These are phyloP conservation scores for Kondoa subrosea DNA, from an alignment of 768 basidiomycete species.

Conservation along the genomic window DNA sequence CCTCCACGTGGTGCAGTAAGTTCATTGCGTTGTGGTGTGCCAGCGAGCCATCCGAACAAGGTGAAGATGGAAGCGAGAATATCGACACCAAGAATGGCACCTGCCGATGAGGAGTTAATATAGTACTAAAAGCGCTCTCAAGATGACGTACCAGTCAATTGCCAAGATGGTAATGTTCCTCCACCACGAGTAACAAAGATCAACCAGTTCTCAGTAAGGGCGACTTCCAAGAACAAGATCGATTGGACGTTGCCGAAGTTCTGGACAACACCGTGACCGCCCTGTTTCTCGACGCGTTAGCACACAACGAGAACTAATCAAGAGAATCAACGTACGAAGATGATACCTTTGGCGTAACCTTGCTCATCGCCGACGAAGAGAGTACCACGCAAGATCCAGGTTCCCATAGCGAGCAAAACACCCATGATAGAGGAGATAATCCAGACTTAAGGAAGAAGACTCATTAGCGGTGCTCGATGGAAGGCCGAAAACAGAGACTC, in stretches of 20 bases:
- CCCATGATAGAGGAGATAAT: constrained; percentile 16
- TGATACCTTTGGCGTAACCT: constrained; percentile 33
- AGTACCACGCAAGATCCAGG: constrained; percentile 39
- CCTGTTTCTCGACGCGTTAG: too few relatives aligned
- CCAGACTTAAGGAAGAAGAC: neutral
- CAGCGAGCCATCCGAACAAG: constrained; percentile 37
- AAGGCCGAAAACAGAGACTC: constrained; percentile 36
- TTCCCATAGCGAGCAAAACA: constrained; percentile 36
- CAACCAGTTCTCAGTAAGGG: constrained; percentile 38
- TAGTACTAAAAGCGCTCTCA: neutral
- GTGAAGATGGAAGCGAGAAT: constrained; percentile 36
- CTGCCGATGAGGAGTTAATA: neutral
- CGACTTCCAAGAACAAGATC: constrained; percentile 39
- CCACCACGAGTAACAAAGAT: constrained; percentile 22
- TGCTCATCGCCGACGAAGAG: constrained; percentile 29
- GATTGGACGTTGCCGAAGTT: constrained; percentile 38
- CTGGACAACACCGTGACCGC: constrained; percentile 26
- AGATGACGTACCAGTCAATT: neutral
- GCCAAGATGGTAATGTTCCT: constrained; percentile 24
- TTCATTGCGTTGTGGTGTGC: constrained; percentile 25
- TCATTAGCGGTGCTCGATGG: neutral
- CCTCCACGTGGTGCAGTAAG: constrained; percentile 18
- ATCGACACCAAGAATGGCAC: constrained; percentile 28
- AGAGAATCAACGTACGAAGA: too few relatives aligned
- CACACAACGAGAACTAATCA: too few relatives aligned